Evolutionary conservation across 306 rosid species (phyloP).

Genomic region (Gleditsia sinensis): DNA sequence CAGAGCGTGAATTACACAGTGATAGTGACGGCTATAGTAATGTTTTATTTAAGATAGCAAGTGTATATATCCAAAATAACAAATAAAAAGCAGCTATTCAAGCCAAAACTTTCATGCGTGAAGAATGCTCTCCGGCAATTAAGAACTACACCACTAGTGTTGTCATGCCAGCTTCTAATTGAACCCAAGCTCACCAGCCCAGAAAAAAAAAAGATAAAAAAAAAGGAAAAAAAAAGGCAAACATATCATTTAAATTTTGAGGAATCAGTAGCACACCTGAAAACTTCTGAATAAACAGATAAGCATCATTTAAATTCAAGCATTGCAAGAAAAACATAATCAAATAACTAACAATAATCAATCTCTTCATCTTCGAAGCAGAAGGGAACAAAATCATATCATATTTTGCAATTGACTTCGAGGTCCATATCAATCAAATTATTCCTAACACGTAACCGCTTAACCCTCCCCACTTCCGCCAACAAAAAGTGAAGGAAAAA

Average conservation of each 20-base stretch:
- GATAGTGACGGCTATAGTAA: no score
- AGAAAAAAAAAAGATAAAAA: no score
- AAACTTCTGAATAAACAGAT: constrained; percentile 2
- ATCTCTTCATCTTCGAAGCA: constrained; percentile 9
- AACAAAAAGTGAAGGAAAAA: not conserved
- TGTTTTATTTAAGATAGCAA: no score
- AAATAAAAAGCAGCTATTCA: no score
- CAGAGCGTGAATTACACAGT: no score
- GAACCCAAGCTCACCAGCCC: no score
- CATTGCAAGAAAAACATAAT: not conserved
- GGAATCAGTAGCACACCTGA: constrained; percentile 9
- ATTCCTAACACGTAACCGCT: constrained; percentile 10
- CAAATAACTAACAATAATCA: constrained; percentile 11
- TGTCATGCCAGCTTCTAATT: no score
- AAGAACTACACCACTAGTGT: no score
- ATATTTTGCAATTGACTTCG: constrained; percentile 15
- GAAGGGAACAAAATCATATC: constrained; percentile 19
- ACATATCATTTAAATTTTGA: not conserved
- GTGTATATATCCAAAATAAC: no score
- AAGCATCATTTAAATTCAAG: not conserved
- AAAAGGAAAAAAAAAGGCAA: not conserved
- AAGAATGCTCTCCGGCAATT: no score
- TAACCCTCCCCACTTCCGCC: not conserved
- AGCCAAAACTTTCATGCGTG: no score
- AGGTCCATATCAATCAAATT: constrained; percentile 9